Evolutionary conservation across 2,329 filamentous ascomycete genomes (phyloP).

Genomic region (Fusarium equiseti): DNA sequence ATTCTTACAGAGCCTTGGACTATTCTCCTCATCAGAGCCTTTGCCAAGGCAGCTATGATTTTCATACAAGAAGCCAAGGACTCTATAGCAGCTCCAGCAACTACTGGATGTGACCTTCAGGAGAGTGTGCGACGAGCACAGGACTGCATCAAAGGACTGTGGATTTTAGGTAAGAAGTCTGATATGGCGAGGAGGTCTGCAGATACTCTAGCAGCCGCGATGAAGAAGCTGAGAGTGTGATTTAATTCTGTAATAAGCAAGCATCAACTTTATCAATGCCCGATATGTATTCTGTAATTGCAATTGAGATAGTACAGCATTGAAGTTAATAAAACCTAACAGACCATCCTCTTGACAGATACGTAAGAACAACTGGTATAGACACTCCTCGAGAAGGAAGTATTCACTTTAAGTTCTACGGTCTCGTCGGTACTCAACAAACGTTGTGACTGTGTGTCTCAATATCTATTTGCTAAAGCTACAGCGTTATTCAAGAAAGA

Average conservation of each 20-base stretch:
- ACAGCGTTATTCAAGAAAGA: neutral
- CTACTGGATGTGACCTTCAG: slow-evolving; percentile 37
- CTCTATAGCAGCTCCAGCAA: slow-evolving; percentile 29
- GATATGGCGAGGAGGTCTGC: slow-evolving; percentile 56
- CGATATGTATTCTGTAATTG: neutral
- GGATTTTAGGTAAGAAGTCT: slow-evolving; percentile 67
- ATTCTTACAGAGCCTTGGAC: slow-evolving; percentile 71
- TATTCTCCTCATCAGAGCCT: slow-evolving; percentile 64
- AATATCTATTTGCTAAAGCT: neutral
- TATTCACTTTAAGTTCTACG: neutral
- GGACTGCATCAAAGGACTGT: slow-evolving; percentile 64
- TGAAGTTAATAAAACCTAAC: neutral
- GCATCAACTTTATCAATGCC: neutral
- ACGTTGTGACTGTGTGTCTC: no score
- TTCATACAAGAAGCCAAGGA: slow-evolving; percentile 52
- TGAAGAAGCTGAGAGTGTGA: slow-evolving; percentile 23
- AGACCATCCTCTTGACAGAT: neutral
- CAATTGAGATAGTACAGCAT: neutral
- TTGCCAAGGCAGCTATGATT: slow-evolving; percentile 59
- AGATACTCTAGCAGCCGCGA: slow-evolving; percentile 33
- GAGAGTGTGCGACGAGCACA: slow-evolving; percentile 56
- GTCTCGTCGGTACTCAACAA: neutral
- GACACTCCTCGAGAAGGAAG: neutral
- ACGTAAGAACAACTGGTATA: neutral
- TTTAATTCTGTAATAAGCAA: neutral